Base-by-base conservation (phyloP, 257 asterid genomes). In the Solanum appendiculatum region DNA sequence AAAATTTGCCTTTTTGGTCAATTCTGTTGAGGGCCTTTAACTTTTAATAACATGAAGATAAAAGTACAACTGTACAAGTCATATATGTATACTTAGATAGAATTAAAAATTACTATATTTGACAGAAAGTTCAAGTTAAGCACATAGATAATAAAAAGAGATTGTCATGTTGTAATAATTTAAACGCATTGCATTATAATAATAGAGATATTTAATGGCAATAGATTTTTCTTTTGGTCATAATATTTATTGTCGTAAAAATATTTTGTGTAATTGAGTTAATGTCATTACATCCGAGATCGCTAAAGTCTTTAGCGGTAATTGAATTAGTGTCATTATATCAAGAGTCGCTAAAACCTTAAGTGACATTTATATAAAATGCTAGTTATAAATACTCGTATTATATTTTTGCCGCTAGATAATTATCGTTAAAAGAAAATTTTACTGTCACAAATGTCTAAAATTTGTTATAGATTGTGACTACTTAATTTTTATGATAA, bases 221-320 rank as follows among this genome's bases (percentile, higher is more conserved):
- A 46, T 4, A 13, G 20, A 46, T 18, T 46, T 46, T 5, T 6
- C 14, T 46, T 11, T 46, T 40, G 9, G 9, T 2, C 13, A 40
- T 48, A 48, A 48, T 48, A 48, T 14, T 54, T 54, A 54, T 54
- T 54, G 25, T 0, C 4, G 5, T 54, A 54, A 20, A 54, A 54
- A 2, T 54, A 54, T 54, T 54, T 54, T 18, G 4, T 5, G 0
- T 0, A 54, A 18, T 20, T 18, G 0, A 18, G 7, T 54, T 18
- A 54, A 0, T 54, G 25, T 54, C 0, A 54, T 54, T 54, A 0
- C 1, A 54, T 54, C n/a, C 0, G 0, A 54, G 1, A 54, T 20
- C 0, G 0, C 60, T 18, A 2, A 54, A 54, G n/a, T n/a, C n/a
- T n/a, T 54, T 54, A 54, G 4, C 11, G 11, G 0, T 0, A 54